Evolutionary conservation across 371 early-diverging fungal species (phyloP), one percentile per base, ranked within the genome.

Genomic region (Catenaria anguillulae): DNA sequence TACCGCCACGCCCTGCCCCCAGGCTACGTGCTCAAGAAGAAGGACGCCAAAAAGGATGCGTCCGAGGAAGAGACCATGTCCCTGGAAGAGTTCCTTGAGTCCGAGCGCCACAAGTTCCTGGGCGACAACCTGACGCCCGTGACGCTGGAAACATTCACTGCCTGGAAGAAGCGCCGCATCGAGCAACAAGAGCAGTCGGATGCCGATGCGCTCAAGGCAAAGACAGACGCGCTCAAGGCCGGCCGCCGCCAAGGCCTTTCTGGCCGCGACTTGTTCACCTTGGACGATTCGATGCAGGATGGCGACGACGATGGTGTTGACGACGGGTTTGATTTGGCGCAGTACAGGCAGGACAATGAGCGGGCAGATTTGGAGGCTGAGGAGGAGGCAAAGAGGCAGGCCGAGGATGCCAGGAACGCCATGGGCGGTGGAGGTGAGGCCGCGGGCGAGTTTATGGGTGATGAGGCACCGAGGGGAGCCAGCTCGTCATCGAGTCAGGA

Each of bases 1-100:
- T 97, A 97, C 70, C 84, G 88, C 62, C 98, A 98, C 68, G 95
- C 97, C 50, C 78, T 97, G 71, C 98, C 98, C 37, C 92, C 92
- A 61, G 98, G 98, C n/a, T 98, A 90, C 68, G 81, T 94, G 10
- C 78, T 98, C 37, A 93, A 92, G 70, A 86, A 87, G 63, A 88
- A 90, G 79, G 75, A 78, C 55, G 83, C 83, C 65, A 85, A 89
- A 74, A 74, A 80, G 65, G n/a, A n/a, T n/a, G 78, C 77, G 61
- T 79, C 84, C n/a, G 86, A 83, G 50, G 84, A 82, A 62, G 84
- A 86, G 59, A 82, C 86, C 66, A 89, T 95, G 60, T 85, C 91
- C 33, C 76, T 97, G 46, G 97, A 97, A 72, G 93, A 93, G 63
- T 97, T 96, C 68, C 81, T 97, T 77, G 97, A 97, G 70, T 86